Conservation (phyloP, 2,329 filamentous ascomycete genomes). For the Colletotrichum lindemuthianum region DNA sequence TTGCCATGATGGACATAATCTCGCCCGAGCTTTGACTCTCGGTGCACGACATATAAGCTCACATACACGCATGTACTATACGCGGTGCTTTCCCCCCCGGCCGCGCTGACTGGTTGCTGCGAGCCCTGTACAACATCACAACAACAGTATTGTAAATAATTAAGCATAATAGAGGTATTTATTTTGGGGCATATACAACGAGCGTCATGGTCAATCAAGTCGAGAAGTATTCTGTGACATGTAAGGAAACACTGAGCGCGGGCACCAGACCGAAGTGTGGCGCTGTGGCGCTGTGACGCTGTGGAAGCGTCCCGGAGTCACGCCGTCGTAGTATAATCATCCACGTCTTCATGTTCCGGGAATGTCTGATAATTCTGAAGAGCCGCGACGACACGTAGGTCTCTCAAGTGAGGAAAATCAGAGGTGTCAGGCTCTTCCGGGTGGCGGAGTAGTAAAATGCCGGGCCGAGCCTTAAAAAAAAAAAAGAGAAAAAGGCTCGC, state of each 20-base stretch:
- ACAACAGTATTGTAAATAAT: constrained; percentile 26
- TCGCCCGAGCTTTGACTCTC: background rate
- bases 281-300: no score
- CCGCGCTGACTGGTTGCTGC: constrained; percentile 12
- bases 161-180: constrained; percentile 33
- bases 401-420: constrained; percentile 15
- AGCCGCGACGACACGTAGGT: background rate
- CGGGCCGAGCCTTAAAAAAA: constrained; percentile 20
- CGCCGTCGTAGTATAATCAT: background rate
- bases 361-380: constrained; percentile 4
- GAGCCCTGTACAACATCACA: constrained; percentile 5
- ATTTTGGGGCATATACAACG: background rate
- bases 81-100: constrained; percentile 2
- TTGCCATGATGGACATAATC: constrained; percentile 27
- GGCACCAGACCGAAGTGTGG: no score
- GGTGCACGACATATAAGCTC: constrained; percentile 10
- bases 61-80: background rate
- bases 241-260: no score
- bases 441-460: constrained; percentile 34
- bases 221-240: no score
- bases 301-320: no score
- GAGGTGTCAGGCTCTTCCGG: constrained; percentile 13
- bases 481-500: no score
- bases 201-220: background rate
- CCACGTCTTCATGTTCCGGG: background rate